Evolutionary conservation across 2,329 filamentous ascomycete genomes (phyloP).

Genomic region (Apiospora phragmitis): DNA sequence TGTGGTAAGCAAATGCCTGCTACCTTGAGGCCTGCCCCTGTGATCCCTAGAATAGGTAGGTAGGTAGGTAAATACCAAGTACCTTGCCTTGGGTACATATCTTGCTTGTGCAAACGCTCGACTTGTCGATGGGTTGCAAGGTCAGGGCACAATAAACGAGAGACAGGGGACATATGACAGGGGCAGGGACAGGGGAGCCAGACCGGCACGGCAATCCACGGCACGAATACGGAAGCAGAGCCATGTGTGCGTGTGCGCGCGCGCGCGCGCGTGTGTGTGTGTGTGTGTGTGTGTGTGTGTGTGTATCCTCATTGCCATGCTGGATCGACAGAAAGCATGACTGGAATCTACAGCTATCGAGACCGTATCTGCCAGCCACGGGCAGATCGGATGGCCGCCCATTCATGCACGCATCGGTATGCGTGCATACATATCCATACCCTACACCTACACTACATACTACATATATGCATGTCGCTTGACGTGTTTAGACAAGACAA

Average conservation of each 20-base stretch:
- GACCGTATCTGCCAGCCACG: not conserved
- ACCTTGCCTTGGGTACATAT: not conserved
- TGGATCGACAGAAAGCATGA: not conserved
- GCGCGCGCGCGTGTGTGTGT: too few relatives aligned
- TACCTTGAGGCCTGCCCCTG: not conserved
- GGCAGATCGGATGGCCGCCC: not conserved
- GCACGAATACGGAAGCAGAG: slow-evolving; percentile 1
- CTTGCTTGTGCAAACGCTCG: not conserved
- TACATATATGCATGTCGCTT: not conserved
- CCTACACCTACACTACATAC: not conserved
- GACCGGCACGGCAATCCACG: slow-evolving; percentile 3
- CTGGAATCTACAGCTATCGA: not conserved
- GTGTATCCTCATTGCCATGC: not conserved
- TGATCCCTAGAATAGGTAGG: not conserved
- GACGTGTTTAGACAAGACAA: not conserved
- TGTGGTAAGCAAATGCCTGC: not conserved
- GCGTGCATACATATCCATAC: not conserved
- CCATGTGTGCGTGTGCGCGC: not conserved
- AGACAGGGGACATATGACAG: not conserved
- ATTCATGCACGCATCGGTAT: not conserved
- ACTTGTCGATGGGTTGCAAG: not conserved
- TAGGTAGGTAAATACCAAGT: too few relatives aligned
- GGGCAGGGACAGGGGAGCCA: not conserved
- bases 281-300: not conserved
- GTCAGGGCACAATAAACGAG: not conserved